phyloP scores from a whole-genome alignment of 257 asterid species.

The Voacanga thouarsii region DNA sequence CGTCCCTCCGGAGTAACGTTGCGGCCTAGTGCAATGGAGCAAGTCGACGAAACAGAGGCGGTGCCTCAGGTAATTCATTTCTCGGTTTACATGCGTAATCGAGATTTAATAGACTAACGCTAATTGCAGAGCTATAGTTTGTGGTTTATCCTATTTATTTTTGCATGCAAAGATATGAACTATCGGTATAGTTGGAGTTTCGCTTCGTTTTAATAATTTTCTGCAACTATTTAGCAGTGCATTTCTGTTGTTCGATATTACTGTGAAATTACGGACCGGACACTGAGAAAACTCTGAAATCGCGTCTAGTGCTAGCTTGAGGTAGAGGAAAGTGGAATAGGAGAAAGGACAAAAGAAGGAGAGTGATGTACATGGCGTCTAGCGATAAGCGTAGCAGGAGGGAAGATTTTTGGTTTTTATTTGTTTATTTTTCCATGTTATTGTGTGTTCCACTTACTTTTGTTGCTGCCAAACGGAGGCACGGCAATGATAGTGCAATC shows the following conservation, averaged over 20 bases:
- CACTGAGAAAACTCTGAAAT: neutral
- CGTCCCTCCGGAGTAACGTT: neutral
- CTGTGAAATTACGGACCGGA: neutral
- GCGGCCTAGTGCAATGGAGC: slow-evolving; percentile 17
- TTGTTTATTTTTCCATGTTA: neutral
- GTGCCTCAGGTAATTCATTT: slow-evolving; percentile 28
- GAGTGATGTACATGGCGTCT: neutral
- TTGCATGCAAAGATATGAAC: neutral
- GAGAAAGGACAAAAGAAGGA: neutral
- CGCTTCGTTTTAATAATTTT: neutral
- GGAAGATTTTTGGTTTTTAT: neutral
- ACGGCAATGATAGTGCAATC: neutral
- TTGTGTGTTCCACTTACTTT: neutral
- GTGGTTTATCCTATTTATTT: neutral
- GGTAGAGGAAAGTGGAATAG: neutral
- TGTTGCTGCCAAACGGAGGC: neutral
- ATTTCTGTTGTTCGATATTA: neutral
- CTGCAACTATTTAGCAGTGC: neutral
- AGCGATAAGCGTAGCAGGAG: neutral
- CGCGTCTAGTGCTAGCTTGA: neutral
- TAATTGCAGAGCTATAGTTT: neutral
- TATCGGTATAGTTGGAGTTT: neutral
- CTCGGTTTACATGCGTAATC: neutral
- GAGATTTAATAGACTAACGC: neutral
- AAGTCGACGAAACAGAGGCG: slow-evolving; percentile 38